A percentile compares a stretch with the other conserved stretches of the same genome.
Conservation (phyloP, 257 asterid species). For the Jacaranda mimosifolia region DNA sequence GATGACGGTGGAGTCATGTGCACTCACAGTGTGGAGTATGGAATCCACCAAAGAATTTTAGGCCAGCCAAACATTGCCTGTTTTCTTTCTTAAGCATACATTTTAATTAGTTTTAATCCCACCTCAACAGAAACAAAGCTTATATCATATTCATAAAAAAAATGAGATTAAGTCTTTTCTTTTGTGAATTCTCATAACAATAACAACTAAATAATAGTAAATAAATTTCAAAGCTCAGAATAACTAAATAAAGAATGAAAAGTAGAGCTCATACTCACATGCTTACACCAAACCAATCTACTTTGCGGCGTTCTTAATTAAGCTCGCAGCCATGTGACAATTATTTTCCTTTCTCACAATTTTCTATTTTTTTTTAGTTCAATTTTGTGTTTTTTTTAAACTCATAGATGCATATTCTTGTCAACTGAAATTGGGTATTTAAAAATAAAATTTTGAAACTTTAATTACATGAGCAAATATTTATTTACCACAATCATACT, state of each 20-base stretch:
- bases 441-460: too few relatives aligned
- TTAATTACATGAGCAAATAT: too few relatives aligned
- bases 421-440: neutral
- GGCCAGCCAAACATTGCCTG: slow-evolving; percentile 23
- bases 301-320: slow-evolving; percentile 31
- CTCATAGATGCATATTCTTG: too few relatives aligned
- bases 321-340: slow-evolving; percentile 35
- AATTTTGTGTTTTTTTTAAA: too few relatives aligned
- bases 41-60: slow-evolving; percentile 25
- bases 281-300: slow-evolving; percentile 36
- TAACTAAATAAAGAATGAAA: slow-evolving; percentile 9
- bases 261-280: slow-evolving; percentile 25
- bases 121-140: too few relatives aligned
- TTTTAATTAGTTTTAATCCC: too few relatives aligned
- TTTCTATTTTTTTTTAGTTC: neutral
- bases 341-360: slow-evolving; percentile 33
- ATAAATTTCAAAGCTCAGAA: neutral
- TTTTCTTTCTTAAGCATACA: too few relatives aligned
- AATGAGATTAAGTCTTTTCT: too few relatives aligned
- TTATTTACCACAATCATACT: too few relatives aligned
- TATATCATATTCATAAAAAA: too few relatives aligned
- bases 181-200: too few relatives aligned
- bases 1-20: slow-evolving; percentile 24
- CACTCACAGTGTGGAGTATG: neutral
- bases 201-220: neutral